Base-by-base conservation (phyloP, 75 land plant genomes). In the Adiantum capillusveneris region DNA sequence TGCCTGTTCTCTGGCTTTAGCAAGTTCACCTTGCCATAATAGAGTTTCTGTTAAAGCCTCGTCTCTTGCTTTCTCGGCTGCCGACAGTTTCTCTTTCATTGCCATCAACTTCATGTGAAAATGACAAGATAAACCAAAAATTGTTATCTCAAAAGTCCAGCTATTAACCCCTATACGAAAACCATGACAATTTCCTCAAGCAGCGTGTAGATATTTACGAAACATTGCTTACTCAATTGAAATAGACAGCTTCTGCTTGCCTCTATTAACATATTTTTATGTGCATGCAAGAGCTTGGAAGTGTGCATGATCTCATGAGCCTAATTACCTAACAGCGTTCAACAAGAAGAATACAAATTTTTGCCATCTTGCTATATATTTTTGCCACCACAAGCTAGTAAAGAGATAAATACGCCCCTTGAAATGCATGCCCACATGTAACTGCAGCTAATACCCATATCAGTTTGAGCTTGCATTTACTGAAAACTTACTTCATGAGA, bases 11-110 rank as follows among this genome's bases (percentile, higher is more conserved):
- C 89, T 77, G 54, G 89, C 97, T 56, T 92, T 92, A 52, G 76
- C 97, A 71, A 92, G 84, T 74, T 92, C 97, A 53, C 77, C 56
- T 30, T 87, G 86, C 94, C 94, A 88, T 46, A 83, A 29, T 44
- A 82, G 88, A 60, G 94, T 94, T 55, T 92, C 97, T 52, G 78
- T 77, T 51, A 67, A 19, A 24, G 97, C 86, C 49, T 68, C 56
- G 50, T 92, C 89, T 49, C 60, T 77, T 58, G 82, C 81, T 69
- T 66, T 78, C 54, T 67, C 79, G n/a, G 83, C 56, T 17, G 66
- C 75, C 37, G 48, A 45, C 1, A 77, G 29, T 31, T 78, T 72
- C 46, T 64, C 79, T 62, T 82, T 78, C 45, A 41, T 41, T 9
- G 43, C 9, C 14, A 9, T 41, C 12, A 41, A 14, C 43, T 41